These are phyloP conservation scores for Penicillium salamii DNA, from an alignment of 495 filamentous ascomycete species.

Conservation along the genomic window DNA sequence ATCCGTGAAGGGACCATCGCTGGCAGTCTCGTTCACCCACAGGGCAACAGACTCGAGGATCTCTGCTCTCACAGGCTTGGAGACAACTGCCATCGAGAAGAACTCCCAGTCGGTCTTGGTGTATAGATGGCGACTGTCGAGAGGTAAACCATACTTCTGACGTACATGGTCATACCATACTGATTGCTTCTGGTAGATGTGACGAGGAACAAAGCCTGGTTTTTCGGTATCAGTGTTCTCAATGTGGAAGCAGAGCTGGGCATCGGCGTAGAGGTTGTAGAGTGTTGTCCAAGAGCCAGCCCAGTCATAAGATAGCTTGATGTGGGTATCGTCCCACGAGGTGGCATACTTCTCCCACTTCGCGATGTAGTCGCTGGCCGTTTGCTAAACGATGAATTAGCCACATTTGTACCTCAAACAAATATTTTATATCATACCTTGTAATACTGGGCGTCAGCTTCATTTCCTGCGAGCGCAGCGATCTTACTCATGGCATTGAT, in stretches of 20 bases:
- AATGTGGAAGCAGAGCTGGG: constrained; percentile 78
- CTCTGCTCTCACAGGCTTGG: constrained; percentile 59
- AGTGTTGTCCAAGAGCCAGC: constrained; percentile 94
- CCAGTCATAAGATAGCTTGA: constrained; percentile 92
- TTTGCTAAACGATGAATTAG: constrained; percentile 38
- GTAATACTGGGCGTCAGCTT: constrained; percentile 65
- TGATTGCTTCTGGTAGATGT: constrained; percentile 79
- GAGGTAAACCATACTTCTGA: constrained; percentile 76
- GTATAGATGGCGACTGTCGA: constrained; percentile 84
- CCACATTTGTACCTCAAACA: not conserved
- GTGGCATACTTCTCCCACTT: constrained; percentile 83
- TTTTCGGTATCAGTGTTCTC: constrained; percentile 33
- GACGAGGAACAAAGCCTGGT: constrained; percentile 60
- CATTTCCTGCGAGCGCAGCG: constrained; percentile 64
- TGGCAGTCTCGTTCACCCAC: constrained; percentile 85
- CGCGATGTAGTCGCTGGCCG: constrained; percentile 72
- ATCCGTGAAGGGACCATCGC: constrained; percentile 77
- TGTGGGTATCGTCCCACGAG: constrained; percentile 76
- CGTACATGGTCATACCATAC: constrained; percentile 84
- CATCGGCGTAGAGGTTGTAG: constrained; percentile 86
- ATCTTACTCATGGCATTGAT: constrained; percentile 93
- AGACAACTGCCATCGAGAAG: constrained; percentile 78
- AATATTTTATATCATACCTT: constrained; percentile 35
- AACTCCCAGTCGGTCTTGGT: constrained; percentile 95
- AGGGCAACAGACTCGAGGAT: constrained; percentile 74